Base-by-base conservation (phyloP, 2,329 filamentous ascomycete species). In the Furcasterigmium furcatum region DNA sequence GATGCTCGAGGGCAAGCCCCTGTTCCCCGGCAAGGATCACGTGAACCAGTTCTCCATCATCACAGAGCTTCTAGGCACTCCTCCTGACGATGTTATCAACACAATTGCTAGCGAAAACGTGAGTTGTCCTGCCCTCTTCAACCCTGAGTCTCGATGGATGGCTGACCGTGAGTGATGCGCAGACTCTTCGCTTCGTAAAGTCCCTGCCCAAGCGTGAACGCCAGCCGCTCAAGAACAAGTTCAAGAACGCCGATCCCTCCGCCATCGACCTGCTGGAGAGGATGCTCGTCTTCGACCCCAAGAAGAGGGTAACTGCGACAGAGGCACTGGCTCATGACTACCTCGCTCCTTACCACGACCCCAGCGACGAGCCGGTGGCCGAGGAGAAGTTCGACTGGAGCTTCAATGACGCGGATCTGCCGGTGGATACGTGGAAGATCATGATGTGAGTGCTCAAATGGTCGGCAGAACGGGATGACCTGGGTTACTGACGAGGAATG, bases 21-120 rank as follows among this genome's bases (percentile, higher is more conserved):
- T 99, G 19, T 99, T 99, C 77, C 94, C 94, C 1, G 94, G 94
- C 65, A 99, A 99, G 74, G 94, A 99, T 64, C 94, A 99, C 64
- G 94, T 99, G 69, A 96, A 99, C 72, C 94, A 99, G 67, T 99
- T 99, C 70, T 96, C 91, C 55, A 99, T 99, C 74, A 99, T 99
- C 66, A 99, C 94, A 18, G 94, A 99, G 67, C 80, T 99, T 32
- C 80, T 99, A 36, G 94, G 94, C 39, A 97, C 94, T 27, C 94
- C 94, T 10, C 94, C 94, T 29, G 91, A 97, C 67, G 94, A 99
- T 78, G 94, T 99, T 60, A 97, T 99, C 65, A 87, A 95, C 72
- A 96, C 90, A 35, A 99, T 99, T 65, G 95, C 92, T 58, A 97
- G 92, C 65, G 94, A 97, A 71, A 99, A 99, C 65, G 88, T 92